Evolutionary conservation across 179 eudicot genomes (phyloP).

Genomic region (Spinacia oleracea): DNA sequence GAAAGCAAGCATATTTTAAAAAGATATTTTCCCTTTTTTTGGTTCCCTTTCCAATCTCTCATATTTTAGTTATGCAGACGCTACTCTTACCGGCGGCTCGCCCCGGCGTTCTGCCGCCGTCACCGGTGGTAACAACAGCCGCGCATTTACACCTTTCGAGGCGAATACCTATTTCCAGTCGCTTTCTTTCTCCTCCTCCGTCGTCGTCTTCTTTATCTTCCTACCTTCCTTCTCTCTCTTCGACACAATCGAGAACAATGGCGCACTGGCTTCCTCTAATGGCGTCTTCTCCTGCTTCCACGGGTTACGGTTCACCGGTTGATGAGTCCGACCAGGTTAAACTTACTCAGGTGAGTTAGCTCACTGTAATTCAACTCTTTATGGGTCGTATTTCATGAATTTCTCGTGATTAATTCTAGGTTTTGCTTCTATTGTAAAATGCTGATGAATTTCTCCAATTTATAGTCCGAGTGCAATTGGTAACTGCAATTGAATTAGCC

Average conservation of each 20-base stretch:
- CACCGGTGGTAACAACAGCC: slow-evolving; percentile 18
- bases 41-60: not conserved
- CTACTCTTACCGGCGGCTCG: slow-evolving; percentile 62
- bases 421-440: not conserved
- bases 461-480: not conserved
- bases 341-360: slow-evolving; percentile 54
- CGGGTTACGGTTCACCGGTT: slow-evolving; percentile 36
- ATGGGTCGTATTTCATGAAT: not conserved
- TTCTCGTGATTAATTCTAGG: not conserved
- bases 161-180: slow-evolving; percentile 6
- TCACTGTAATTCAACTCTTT: slow-evolving; percentile 20
- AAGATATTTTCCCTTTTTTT: not conserved
- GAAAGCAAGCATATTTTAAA: no score
- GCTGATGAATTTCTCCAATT: slow-evolving; percentile 3
- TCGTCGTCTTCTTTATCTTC: slow-evolving; percentile 23
- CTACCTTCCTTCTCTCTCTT: slow-evolving; percentile 14
- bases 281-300: slow-evolving; percentile 41
- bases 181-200: slow-evolving; percentile 33
- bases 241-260: slow-evolving; percentile 19
- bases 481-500: not conserved
- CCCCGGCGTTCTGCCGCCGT: slow-evolving; percentile 39
- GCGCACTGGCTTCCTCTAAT: slow-evolving; percentile 22
- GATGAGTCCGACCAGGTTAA: slow-evolving; percentile 68
- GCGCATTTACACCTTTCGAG: slow-evolving; percentile 9
- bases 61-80: slow-evolving; percentile 47